Evolutionary conservation across 116 monocot species (phyloP).

Genomic region (Trichopus zeylanicus): DNA sequence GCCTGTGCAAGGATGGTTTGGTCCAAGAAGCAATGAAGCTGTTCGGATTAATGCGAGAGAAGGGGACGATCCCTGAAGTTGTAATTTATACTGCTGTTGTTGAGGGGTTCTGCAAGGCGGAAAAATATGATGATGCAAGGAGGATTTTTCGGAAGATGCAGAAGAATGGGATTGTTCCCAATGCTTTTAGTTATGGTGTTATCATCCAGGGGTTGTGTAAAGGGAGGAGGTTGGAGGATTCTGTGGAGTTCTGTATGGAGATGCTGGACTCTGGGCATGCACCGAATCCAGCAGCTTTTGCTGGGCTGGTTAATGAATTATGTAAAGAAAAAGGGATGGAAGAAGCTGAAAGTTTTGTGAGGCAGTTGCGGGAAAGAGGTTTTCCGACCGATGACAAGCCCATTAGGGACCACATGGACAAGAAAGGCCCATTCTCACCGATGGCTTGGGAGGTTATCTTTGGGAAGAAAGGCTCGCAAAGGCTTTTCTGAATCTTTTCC

Average conservation of each 20-base stretch:
- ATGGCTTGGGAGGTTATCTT: constrained; percentile 82
- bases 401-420: constrained; percentile 81
- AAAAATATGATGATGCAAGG: constrained; percentile 73
- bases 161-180: constrained; percentile 70
- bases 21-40: constrained; percentile 94
- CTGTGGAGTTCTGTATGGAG: constrained; percentile 60
- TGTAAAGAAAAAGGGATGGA: constrained; percentile 71
- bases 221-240: constrained; percentile 62
- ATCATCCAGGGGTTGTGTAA: constrained; percentile 66
- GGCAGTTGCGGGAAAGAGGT: constrained; percentile 54
- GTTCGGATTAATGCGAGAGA: constrained; percentile 92
- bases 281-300: constrained; percentile 50
- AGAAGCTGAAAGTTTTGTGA: constrained; percentile 50
- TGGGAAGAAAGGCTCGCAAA: constrained; percentile 43
- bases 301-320: constrained; percentile 39
- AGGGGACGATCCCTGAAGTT: constrained; percentile 87
- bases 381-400: constrained; percentile 74
- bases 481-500: constrained; percentile 16
- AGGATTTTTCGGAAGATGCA: constrained; percentile 92
- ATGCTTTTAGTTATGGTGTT: constrained; percentile 69
- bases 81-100: constrained; percentile 96
- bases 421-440: constrained; percentile 81
- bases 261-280: constrained; percentile 72
- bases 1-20: constrained; percentile 85
- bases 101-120: constrained; percentile 83